Evolutionary conservation across 495 filamentous ascomycete genomes (phyloP), one percentile per base, ranked within the genome.

Genomic region (Xanthoparmelia taractica): DNA sequence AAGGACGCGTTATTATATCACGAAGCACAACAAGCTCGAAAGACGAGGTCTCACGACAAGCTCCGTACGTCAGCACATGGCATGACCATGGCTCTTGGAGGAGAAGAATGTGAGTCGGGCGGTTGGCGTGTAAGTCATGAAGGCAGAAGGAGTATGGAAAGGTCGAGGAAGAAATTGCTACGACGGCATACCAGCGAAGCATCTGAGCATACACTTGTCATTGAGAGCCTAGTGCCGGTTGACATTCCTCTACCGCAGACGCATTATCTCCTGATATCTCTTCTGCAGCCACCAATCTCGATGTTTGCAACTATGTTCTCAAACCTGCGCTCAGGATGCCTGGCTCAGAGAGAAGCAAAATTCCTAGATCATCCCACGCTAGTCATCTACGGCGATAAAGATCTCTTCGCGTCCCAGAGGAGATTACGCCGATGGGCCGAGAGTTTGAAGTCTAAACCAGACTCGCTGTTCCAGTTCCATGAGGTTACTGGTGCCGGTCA

Each of bases 181-280:
- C 41, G 59, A 41, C 36, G 29, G 4, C 52, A 67, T 29, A 54
- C 40, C n/a, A 52, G 48, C 25, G 29, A 54, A 23, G 52, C 31
- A 56, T 41, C 41, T 31, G 54, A 59, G 23, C 13, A 58, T 8
- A 38, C 29, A 4, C 37, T 52, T n/a, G 52, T 38, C 23, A 59
- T 52, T 57, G 60, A 63, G 27, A 56, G 52, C 38, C 29, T 43
- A 0, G 34, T 33, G 3, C 40, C 58, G 12, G 20, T 60, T 15
- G 43, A 71, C 20, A 65, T 70, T 7, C 66, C 68, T 10, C 33
- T 55, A 8, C 67, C 73, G 20, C 72, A 69, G 15, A 78, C 81
- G 10, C 81, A 83, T 20, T 96, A 94, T 73, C 77, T 97, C 1
- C 76, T 96, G 15, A 78, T 97, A 41, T 96, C 91, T 7, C 92